phyloP scores from a whole-genome alignment of 2,329 filamentous ascomycete genomes.

The Septoria linicola region DNA sequence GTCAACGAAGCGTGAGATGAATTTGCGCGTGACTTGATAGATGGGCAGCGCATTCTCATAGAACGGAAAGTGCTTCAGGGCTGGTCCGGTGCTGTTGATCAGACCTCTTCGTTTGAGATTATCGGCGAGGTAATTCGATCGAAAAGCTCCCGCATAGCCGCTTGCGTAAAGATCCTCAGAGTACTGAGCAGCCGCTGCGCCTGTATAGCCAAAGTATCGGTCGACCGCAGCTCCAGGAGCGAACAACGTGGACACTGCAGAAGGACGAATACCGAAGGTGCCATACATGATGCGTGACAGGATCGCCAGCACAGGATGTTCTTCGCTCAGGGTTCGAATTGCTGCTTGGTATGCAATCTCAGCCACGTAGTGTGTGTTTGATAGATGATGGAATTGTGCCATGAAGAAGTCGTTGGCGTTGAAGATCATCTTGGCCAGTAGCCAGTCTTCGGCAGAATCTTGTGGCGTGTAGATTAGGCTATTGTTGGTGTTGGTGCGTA shows the following conservation, averaged over 20 bases:
- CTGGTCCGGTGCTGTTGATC: constrained; percentile 41
- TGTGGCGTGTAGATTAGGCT: constrained; percentile 50
- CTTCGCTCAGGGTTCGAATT: constrained; percentile 47
- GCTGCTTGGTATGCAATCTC: constrained; percentile 50
- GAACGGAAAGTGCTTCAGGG: constrained; percentile 47
- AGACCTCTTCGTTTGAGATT: constrained; percentile 45
- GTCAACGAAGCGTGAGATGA: constrained; percentile 46
- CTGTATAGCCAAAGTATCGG: constrained; percentile 20
- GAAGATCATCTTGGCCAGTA: constrained; percentile 53
- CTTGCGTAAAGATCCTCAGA: constrained; percentile 20
- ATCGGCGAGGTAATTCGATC: constrained; percentile 43
- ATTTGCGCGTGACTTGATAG: constrained; percentile 39
- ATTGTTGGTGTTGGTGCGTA: constrained; percentile 47
- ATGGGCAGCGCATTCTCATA: constrained; percentile 46
- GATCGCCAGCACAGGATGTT: constrained; percentile 48
- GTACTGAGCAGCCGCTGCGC: constrained; percentile 19
- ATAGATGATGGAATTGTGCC: constrained; percentile 47
- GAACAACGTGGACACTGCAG: constrained; percentile 23
- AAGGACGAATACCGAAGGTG: constrained; percentile 33
- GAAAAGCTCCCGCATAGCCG: constrained; percentile 32
- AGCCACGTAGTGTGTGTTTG: constrained; percentile 45
- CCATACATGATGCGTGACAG: constrained; percentile 28
- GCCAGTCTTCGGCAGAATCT: constrained; percentile 49
- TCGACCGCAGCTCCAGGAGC: constrained; percentile 31
- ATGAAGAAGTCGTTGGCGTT: constrained; percentile 52